These are phyloP conservation scores for Podosphaera leucotricha DNA, from an alignment of 2,329 filamentous ascomycete genomes.

Conservation along the genomic window DNA sequence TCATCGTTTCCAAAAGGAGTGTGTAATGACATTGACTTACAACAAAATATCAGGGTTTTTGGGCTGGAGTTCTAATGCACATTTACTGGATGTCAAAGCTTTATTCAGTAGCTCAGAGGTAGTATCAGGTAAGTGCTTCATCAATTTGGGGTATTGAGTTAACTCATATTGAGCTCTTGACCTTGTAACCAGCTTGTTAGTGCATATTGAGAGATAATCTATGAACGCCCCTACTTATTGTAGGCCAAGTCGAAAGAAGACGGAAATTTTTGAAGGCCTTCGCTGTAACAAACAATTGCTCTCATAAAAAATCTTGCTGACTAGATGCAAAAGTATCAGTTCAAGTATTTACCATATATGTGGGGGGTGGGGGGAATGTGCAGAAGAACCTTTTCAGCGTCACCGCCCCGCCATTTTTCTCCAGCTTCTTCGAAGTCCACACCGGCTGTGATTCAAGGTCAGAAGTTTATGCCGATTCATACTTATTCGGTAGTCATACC, in stretches of 20 bases:
- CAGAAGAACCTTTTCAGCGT: slow-evolving; percentile 29
- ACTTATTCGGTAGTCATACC: slow-evolving; percentile 16
- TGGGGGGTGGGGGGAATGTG: neutral
- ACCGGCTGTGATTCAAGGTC: slow-evolving; percentile 22
- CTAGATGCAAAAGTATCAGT: slow-evolving; percentile 3
- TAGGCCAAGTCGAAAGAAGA: slow-evolving; percentile 47
- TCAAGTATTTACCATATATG: neutral
- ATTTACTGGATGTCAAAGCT: slow-evolving; percentile 38
- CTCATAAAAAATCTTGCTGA: slow-evolving; percentile 30
- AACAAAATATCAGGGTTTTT: slow-evolving; percentile 46
- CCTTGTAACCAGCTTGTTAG: slow-evolving; percentile 18
- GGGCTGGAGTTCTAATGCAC: slow-evolving; percentile 32
- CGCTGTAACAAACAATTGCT: slow-evolving; percentile 41
- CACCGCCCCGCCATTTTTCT: slow-evolving; percentile 51
- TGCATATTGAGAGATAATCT: neutral
- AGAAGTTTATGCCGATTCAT: neutral
- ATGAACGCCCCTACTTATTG: slow-evolving; percentile 34
- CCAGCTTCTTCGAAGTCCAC: slow-evolving; percentile 48
- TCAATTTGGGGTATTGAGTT: slow-evolving; percentile 38
- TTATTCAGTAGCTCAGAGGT: slow-evolving; percentile 30
- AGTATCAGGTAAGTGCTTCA: slow-evolving; percentile 30
- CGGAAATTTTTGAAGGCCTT: slow-evolving; percentile 35
- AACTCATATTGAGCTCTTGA: slow-evolving; percentile 47
- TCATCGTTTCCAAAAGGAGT: neutral
- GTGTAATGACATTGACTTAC: slow-evolving; percentile 8